These are phyloP conservation scores for Penicillium malachiteum DNA, from an alignment of 495 filamentous ascomycete genomes.

Conservation along the genomic window DNA sequence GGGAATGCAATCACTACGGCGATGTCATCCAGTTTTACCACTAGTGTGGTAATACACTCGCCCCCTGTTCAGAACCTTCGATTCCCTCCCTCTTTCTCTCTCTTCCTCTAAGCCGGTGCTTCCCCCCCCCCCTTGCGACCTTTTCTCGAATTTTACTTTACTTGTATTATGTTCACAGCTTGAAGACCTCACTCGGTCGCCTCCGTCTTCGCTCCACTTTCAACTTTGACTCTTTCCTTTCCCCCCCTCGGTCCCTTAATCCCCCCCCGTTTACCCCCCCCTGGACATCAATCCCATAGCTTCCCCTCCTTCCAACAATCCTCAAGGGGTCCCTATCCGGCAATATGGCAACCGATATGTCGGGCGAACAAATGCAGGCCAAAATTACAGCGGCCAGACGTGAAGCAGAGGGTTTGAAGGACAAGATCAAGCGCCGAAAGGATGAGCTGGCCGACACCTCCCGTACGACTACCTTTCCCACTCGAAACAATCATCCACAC, in stretches of 20 bases:
- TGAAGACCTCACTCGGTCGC: constrained; percentile 20
- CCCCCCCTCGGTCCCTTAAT: constrained; percentile 8
- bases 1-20: not conserved
- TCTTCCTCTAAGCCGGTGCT: constrained; percentile 3
- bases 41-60: constrained; percentile 14
- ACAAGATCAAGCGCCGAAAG: constrained; percentile 99
- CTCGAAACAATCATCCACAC: not conserved
- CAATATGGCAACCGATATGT: constrained; percentile 62
- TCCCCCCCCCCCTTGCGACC: constrained; percentile 6
- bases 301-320: constrained; percentile 20
- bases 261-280: constrained; percentile 6
- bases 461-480: constrained; percentile 59
- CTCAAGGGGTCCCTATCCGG: constrained; percentile 28
- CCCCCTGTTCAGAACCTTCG: constrained; percentile 21
- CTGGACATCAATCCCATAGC: constrained; percentile 13
- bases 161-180: constrained; percentile 22
- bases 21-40: constrained; percentile 9
- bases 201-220: constrained; percentile 22
- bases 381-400: constrained; percentile 95
- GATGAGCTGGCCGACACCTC: constrained; percentile 98
- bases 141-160: constrained; percentile 11
- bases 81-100: constrained; percentile 13
- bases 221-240: constrained; percentile 7
- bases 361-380: constrained; percentile 72
- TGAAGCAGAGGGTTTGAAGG: constrained; percentile 97